Conservation (phyloP, 441 rosid species). For the Raphanus hybrid region DNA sequence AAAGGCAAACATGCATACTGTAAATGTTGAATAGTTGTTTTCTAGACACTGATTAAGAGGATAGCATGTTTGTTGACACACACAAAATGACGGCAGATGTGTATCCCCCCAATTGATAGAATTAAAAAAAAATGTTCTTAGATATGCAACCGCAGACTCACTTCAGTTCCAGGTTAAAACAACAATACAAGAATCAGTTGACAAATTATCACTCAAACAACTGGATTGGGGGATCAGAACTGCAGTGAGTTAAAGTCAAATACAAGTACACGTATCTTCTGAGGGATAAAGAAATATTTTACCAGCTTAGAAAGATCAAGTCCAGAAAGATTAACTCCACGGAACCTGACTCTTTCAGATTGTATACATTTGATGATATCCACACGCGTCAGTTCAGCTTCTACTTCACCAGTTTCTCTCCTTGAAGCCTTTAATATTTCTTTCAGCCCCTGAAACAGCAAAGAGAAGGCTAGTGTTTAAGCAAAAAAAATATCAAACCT, state of each 20-base stretch:
- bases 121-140: too few relatives aligned
- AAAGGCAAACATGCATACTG: conserved; percentile 11
- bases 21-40: conserved; percentile 12
- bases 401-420: conserved; percentile 62
- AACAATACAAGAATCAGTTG: too few relatives aligned
- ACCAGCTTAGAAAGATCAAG: conserved; percentile 96
- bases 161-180: too few relatives aligned
- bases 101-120: too few relatives aligned
- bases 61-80: background rate
- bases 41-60: background rate
- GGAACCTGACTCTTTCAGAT: conserved; percentile 75
- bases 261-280: conserved; percentile 19
- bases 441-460: conserved; percentile 65
- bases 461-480: conserved; percentile 10
- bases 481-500: too few relatives aligned
- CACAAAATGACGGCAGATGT: background rate
- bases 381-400: conserved; percentile 71
- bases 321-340: conserved; percentile 89
- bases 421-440: conserved; percentile 64
- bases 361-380: conserved; percentile 93
- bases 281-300: conserved; percentile 28
- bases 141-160: too few relatives aligned
- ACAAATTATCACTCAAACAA: too few relatives aligned
- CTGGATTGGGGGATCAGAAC: too few relatives aligned
- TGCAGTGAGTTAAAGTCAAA: background rate